These are phyloP conservation scores for Ziziphus jujuba DNA, from an alignment of 306 rosid genomes.

Conservation along the genomic window DNA sequence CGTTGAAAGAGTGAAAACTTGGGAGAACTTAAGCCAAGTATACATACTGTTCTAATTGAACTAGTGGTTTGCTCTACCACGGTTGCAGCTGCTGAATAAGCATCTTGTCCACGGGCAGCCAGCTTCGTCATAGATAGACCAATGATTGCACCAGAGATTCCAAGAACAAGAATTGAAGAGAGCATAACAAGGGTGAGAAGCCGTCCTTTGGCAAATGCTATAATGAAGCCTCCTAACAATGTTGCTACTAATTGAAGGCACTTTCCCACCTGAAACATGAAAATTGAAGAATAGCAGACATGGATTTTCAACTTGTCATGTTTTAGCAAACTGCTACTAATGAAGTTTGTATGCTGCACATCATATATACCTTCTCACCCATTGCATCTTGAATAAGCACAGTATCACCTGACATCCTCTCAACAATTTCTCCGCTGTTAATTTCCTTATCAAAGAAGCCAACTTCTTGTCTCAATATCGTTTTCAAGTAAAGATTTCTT, in stretches of 20 bases:
- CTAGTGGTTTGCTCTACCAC: constrained; percentile 80
- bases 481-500: constrained; percentile 66
- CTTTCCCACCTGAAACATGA: constrained; percentile 64
- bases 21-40: neutral
- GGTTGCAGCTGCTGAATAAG: constrained; percentile 64
- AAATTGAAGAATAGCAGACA: neutral
- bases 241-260: constrained; percentile 61
- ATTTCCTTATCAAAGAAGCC: constrained; percentile 71
- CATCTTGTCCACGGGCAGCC: constrained; percentile 60
- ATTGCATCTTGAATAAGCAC: constrained; percentile 86
- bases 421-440: constrained; percentile 67
- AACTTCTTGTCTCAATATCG: constrained; percentile 80
- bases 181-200: constrained; percentile 75
- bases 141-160: constrained; percentile 51
- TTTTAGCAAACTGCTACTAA: neutral
- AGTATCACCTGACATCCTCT: constrained; percentile 84
- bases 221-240: constrained; percentile 60
- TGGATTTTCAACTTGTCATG: neutral
- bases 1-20: neutral
- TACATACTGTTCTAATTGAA: constrained; percentile 76
- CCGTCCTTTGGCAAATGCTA: constrained; percentile 78
- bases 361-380: constrained; percentile 68
- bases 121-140: constrained; percentile 40
- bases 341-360: neutral
- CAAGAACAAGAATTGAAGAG: constrained; percentile 63